Base-by-base conservation (phyloP, 768 basidiomycete species). In the Trametes maxima region DNA sequence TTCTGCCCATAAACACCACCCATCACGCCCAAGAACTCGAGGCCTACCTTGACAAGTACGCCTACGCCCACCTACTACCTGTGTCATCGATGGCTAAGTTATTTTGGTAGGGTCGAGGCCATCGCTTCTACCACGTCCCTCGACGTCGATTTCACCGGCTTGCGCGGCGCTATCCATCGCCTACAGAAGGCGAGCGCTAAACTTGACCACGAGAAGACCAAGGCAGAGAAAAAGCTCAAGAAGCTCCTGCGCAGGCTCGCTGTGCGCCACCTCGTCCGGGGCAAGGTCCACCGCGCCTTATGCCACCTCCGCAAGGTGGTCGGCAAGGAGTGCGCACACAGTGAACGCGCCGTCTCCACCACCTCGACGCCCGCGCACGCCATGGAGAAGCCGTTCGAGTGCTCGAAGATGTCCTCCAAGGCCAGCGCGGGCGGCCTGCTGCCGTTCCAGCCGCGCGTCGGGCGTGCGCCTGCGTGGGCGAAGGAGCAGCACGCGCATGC, bases 1-100 rank as follows among this genome's bases (percentile, higher is more conserved):
- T 88, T 19, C 75, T 89, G 21, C 88, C 88, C 1, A 71, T 89
- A 63, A 89, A 89, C 69, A 87, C 87, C 8, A 89, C 87, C 0
- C 84, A 88, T 69, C 88, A 89, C 65, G 72, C 86, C 0, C 69
- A 77, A 37, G 82, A 87, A 61, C 76, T 89, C 22, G 77, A 72
- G 48, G 68, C 65, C 19, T 88, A 89, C 68, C 76, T 87, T 3
- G 69, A 80, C 51, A 77, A 78, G 86, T 85, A 59, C 11, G 67
- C 57, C 22, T 8, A 37, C 47, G 50, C 60, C 49, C 54, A 46
- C 33, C 16, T 36, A 36, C 14, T 59, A 28, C 62, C 59, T 22
- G 35, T 64, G 51, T 50, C 60, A 33, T 62, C 60, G 10, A 59
- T 24, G 8, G n/a, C 43, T 44, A 4, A 11, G 21, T 21, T 24